Conservation (phyloP, 805 yeast species). For the Ogataea allantospora region DNA sequence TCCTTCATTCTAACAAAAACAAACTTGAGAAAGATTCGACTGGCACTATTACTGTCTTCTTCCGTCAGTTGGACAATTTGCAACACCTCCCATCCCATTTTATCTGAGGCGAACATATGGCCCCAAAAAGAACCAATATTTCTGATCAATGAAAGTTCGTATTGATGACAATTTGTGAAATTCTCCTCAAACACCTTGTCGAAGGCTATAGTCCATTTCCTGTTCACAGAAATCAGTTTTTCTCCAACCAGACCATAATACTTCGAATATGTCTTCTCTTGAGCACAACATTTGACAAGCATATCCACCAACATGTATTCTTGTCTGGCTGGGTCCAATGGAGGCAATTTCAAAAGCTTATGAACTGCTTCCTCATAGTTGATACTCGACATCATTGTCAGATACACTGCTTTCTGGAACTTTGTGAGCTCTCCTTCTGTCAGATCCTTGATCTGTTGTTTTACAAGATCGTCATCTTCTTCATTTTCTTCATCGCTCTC, state of each 20-base stretch:
- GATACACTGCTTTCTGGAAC: conserved; percentile 73
- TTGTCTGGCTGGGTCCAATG: conserved; percentile 39
- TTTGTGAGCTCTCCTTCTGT: conserved; percentile 63
- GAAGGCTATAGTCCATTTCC: conserved; percentile 59
- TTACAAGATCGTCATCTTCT: conserved; percentile 19
- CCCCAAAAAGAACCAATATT: conserved; percentile 87
- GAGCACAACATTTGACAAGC: conserved; percentile 76
- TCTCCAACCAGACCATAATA: conserved; percentile 78
- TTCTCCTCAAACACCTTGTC: conserved; percentile 50
- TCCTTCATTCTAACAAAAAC: conserved; percentile 75
- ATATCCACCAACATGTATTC: conserved; percentile 63
- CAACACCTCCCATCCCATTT: conserved; percentile 62
- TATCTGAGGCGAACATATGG: conserved; percentile 70
- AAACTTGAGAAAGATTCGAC: conserved; percentile 78
- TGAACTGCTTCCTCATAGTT: conserved; percentile 92
- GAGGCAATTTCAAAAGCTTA: conserved; percentile 57
- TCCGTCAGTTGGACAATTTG: conserved; percentile 60
- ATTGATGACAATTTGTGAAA: conserved; percentile 59
- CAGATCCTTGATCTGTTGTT: conserved; percentile 53
- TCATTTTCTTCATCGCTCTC: conserved; percentile 27
- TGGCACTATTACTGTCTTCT: conserved; percentile 71
- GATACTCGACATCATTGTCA: conserved; percentile 85
- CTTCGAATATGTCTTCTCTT: conserved; percentile 83
- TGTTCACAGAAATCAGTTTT: conserved; percentile 50
- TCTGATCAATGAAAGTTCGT: conserved; percentile 70